Evolutionary conservation across 352 stramenopile species (phyloP).

Genomic region (Globisporangium okanoganense): DNA sequence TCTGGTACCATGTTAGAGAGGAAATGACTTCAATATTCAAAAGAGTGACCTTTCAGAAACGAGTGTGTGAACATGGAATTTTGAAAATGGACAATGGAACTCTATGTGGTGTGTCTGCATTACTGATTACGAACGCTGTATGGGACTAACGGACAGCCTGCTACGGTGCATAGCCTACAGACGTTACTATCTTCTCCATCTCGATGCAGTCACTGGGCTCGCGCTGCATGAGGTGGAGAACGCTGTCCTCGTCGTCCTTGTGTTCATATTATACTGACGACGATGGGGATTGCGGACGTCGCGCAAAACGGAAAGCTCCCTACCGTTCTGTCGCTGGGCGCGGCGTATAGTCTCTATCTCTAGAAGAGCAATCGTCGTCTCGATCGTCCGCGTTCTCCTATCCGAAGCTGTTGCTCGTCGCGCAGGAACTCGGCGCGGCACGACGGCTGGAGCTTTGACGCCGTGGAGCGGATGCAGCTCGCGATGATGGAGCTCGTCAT

Average conservation of each 20-base stretch:
- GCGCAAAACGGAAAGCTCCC: background rate
- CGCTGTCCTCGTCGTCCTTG: background rate
- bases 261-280: conserved; percentile 10
- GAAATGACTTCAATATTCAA: no score
- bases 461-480: conserved; percentile 1
- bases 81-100: background rate
- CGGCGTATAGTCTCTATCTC: conserved; percentile 15
- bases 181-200: background rate
- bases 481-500: conserved; percentile 4
- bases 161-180: background rate
- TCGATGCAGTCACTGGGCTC: background rate
- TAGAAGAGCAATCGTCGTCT: conserved; percentile 38
- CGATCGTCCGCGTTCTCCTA: conserved; percentile 22
- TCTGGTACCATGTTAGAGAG: no score
- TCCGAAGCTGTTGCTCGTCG: conserved; percentile 1
- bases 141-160: background rate
- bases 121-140: background rate
- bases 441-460: conserved; percentile 7
- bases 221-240: background rate
- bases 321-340: background rate
- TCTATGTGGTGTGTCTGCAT: background rate
- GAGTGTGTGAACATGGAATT: background rate
- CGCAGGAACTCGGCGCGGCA: conserved; percentile 5
- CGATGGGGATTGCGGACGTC: background rate
- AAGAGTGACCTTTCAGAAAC: background rate